Conservation (phyloP, 2,329 filamentous ascomycete genomes). For the Aspergillus fumigatiaffinis region DNA sequence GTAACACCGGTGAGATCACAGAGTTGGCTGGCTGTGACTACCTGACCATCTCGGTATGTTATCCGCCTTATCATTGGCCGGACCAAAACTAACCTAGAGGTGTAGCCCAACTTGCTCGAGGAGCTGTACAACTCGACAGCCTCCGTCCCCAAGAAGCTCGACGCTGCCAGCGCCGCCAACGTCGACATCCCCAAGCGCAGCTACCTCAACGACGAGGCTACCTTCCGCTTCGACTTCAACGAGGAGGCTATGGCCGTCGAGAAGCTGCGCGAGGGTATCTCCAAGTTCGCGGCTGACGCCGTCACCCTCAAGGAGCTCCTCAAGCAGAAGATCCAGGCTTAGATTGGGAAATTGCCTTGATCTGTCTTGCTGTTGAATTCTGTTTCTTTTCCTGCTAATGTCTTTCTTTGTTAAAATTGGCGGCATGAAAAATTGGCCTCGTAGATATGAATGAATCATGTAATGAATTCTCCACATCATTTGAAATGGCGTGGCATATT, state of each 20-base stretch:
- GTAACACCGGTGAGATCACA: slow-evolving; percentile 92
- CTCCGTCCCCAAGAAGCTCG: slow-evolving; percentile 87
- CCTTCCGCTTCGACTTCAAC: slow-evolving; percentile 99
- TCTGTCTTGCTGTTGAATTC: slow-evolving; percentile 4
- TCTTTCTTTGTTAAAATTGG: slow-evolving; percentile 20
- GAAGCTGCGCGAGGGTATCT: slow-evolving; percentile 99
- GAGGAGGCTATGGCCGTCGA: slow-evolving; percentile 99
- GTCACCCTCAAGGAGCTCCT: slow-evolving; percentile 90
- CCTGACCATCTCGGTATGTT: slow-evolving; percentile 87
- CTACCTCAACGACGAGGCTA: slow-evolving; percentile 84
- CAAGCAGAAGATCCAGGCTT: slow-evolving; percentile 71
- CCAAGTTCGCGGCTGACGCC: slow-evolving; percentile 97
- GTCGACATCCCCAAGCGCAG: slow-evolving; percentile 81
- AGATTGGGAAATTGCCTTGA: slow-evolving; percentile 11
- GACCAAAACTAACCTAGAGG: slow-evolving; percentile 13
- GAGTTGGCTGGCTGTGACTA: slow-evolving; percentile 98
- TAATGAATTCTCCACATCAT: slow-evolving; percentile 8
- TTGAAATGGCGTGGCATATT: background rate
- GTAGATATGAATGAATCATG: slow-evolving; percentile 25
- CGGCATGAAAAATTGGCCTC: slow-evolving; percentile 18
- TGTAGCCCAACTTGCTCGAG: slow-evolving; percentile 84
- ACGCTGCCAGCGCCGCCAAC: slow-evolving; percentile 59
- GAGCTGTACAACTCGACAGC: slow-evolving; percentile 82
- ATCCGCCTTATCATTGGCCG: background rate
- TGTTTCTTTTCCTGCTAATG: slow-evolving; percentile 8